A percentile compares a stretch with the other conserved stretches of the same genome.
Evolutionary conservation across 2,329 filamentous ascomycete genomes (phyloP).

Genomic region (Ophiocordyceps camponoti-saundersi): DNA sequence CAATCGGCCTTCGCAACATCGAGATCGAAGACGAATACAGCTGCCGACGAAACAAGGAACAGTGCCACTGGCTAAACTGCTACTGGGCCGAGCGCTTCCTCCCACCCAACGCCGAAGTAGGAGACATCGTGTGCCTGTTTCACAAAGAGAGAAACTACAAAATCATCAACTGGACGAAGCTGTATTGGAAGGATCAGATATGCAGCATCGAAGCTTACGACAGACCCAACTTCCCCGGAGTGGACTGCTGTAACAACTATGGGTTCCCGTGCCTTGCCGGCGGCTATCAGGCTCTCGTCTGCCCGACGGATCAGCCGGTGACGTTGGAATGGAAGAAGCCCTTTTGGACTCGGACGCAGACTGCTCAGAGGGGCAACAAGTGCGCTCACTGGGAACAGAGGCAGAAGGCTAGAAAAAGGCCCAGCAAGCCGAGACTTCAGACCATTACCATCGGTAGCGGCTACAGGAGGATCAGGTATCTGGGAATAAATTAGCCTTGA

Average conservation of each 20-base stretch:
- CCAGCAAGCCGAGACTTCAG: background rate
- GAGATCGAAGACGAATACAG: background rate
- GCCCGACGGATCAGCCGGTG: background rate
- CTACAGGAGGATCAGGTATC: too few relatives aligned
- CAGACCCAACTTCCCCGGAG: background rate
- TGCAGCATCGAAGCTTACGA: background rate
- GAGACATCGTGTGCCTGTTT: background rate
- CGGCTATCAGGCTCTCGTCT: background rate
- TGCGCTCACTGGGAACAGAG: background rate
- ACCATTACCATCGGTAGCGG: too few relatives aligned
- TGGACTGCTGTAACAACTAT: background rate
- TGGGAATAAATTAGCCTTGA: too few relatives aligned
- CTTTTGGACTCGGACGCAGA: background rate
- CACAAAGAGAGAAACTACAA: background rate
- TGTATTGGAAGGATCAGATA: background rate
- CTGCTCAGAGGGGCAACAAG: background rate
- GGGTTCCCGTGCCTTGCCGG: background rate
- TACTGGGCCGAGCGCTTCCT: background rate
- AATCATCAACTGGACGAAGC: background rate
- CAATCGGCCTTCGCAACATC: too few relatives aligned
- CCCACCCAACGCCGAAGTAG: background rate
- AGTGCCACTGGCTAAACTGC: background rate
- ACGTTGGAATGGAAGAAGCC: background rate
- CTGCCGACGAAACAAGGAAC: background rate
- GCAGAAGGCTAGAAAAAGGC: background rate